Evolutionary conservation across 1,284 basidiomycete species (phyloP).

Genomic region (Pyrrhoderma lamaoense): DNA sequence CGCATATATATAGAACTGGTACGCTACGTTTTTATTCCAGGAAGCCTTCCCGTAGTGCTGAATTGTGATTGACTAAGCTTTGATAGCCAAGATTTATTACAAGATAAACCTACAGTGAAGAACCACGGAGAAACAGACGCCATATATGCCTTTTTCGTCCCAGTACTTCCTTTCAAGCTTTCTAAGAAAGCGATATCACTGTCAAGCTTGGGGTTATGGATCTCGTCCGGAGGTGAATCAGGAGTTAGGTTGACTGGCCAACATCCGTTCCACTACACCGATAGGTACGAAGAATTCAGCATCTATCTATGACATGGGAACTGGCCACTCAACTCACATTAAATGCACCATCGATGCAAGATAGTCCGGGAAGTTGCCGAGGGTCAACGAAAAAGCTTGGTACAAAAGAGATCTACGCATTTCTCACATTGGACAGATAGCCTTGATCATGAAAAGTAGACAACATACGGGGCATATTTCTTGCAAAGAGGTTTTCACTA

Average conservation of each 20-base stretch:
- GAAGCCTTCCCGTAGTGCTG: constrained; percentile 30
- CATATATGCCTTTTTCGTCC: constrained; percentile 34
- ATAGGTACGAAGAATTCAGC: neutral
- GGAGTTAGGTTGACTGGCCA: constrained; percentile 54
- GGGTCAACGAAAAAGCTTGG: constrained; percentile 62
- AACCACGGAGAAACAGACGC: constrained; percentile 67
- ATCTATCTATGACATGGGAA: constrained; percentile 16
- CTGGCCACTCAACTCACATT: constrained; percentile 37
- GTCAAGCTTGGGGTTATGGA: constrained; percentile 37
- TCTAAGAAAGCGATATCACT: constrained; percentile 41
- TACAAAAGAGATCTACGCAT: constrained; percentile 48
- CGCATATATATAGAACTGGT: too few relatives aligned
- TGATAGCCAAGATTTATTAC: neutral
- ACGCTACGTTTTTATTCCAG: constrained; percentile 70
- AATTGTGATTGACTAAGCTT: neutral
- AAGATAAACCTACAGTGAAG: constrained; percentile 65
- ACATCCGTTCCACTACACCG: constrained; percentile 51
- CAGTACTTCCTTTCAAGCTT: constrained; percentile 28
- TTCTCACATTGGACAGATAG: too few relatives aligned
- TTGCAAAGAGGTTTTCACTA: constrained; percentile 5
- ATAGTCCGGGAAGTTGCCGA: constrained; percentile 32
- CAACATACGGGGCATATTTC: constrained; percentile 10
- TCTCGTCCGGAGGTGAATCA: constrained; percentile 24
- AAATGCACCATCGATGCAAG: constrained; percentile 48
- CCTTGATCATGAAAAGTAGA: constrained; percentile 18